Conservation (phyloP, 2,329 filamentous ascomycete genomes). For the Thielaviopsis ethacetica region DNA sequence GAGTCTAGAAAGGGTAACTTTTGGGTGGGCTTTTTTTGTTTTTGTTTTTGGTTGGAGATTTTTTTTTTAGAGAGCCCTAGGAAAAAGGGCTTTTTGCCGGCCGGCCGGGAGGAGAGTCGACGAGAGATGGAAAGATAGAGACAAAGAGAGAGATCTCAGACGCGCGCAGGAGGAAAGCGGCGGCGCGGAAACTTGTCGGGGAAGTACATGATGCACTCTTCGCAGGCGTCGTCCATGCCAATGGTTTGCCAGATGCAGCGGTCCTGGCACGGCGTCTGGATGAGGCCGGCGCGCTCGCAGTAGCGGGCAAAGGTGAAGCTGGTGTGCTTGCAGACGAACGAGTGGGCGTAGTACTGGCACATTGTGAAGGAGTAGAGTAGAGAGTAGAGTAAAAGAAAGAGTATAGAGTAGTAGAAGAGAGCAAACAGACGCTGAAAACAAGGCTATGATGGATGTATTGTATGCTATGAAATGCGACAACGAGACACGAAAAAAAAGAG, state of each 20-base stretch:
- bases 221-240: constrained; percentile 20
- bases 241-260: constrained; percentile 23
- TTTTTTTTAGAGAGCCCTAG: too few relatives aligned
- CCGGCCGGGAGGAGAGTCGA: too few relatives aligned
- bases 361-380: constrained; percentile 14
- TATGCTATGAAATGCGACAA: not conserved
- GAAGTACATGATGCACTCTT: constrained; percentile 20
- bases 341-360: constrained; percentile 25
- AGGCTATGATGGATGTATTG: not conserved
- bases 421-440: not conserved
- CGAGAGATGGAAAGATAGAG: not conserved
- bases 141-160: not conserved
- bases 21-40: too few relatives aligned
- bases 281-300: constrained; percentile 21
- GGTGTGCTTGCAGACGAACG: constrained; percentile 21
- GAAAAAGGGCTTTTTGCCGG: too few relatives aligned
- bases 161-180: constrained; percentile 2
- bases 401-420: not conserved
- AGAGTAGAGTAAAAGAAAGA: not conserved
- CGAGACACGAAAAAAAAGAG: not conserved
- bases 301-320: constrained; percentile 21
- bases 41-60: too few relatives aligned
- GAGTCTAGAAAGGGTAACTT: not conserved
- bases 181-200: constrained; percentile 16
- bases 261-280: constrained; percentile 21